These are phyloP conservation scores for Basidiobolus meristosporus DNA, from an alignment of 371 early-diverging fungal genomes.

Conservation along the genomic window DNA sequence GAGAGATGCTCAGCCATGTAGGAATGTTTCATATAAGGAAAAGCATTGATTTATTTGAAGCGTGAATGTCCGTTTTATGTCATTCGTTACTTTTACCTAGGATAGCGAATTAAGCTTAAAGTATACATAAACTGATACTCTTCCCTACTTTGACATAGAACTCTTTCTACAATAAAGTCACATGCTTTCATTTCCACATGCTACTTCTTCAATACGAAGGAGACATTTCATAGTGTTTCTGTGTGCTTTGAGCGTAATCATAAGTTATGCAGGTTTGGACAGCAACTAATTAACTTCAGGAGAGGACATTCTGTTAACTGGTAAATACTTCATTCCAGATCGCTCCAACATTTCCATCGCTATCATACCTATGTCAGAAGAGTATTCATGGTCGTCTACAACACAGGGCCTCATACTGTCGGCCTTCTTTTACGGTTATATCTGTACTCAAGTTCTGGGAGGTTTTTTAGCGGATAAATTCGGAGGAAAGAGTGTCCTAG, in stretches of 20 bases:
- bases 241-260: neutral
- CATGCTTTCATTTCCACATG: too few relatives aligned
- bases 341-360: slow-evolving; percentile 1
- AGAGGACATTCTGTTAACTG: neutral
- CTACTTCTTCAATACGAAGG: too few relatives aligned
- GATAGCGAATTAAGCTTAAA: too few relatives aligned
- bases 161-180: too few relatives aligned
- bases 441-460: slow-evolving; percentile 1
- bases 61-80: too few relatives aligned
- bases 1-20: too few relatives aligned
- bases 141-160: too few relatives aligned
- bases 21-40: too few relatives aligned
- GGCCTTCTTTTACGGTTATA: slow-evolving; percentile 1
- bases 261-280: slow-evolving; percentile 1
- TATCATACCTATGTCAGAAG: slow-evolving; percentile 8
- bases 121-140: too few relatives aligned
- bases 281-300: neutral
- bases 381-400: neutral
- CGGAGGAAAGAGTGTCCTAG: neutral
- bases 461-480: slow-evolving; percentile 1
- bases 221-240: too few relatives aligned
- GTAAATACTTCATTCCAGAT: neutral
- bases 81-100: too few relatives aligned
- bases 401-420: neutral
- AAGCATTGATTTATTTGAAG: too few relatives aligned